Conservation (phyloP, 306 rosid species). For the Trichosanthes truncata region DNA sequence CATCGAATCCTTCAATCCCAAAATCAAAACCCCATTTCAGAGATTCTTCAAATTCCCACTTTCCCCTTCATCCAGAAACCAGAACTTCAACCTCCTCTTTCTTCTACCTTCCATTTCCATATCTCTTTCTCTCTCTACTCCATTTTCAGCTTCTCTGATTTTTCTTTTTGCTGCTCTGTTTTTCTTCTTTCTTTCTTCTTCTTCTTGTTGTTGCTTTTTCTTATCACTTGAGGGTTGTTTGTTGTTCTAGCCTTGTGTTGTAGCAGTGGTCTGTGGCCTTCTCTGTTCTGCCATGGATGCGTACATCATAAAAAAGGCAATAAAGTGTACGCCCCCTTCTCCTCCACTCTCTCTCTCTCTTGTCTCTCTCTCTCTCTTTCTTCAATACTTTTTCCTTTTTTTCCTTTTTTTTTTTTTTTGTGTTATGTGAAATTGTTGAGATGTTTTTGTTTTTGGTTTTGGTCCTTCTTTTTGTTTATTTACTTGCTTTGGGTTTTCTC, state of each 20-base stretch:
- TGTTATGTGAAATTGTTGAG: background rate
- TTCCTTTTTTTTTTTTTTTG: background rate
- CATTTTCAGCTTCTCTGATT: constrained; percentile 8
- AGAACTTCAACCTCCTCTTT: constrained; percentile 9
- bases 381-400: background rate
- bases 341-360: constrained; percentile 22
- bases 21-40: background rate
- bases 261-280: constrained; percentile 28
- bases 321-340: constrained; percentile 28
- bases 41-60: background rate
- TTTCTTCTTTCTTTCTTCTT: background rate
- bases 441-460: background rate
- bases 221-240: background rate
- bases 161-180: background rate
- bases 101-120: constrained; percentile 13
- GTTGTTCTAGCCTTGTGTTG: constrained; percentile 19
- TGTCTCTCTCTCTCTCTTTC: background rate
- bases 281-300: constrained; percentile 46
- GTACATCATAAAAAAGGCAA: constrained; percentile 42
- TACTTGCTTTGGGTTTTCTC: background rate
- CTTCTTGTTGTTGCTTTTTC: background rate
- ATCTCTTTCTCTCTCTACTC: background rate
- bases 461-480: background rate
- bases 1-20: background rate
- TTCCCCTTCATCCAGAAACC: background rate